Conservation (phyloP, 192 early-diverging fungal species). For the Chytriomyces sp. region DNA sequence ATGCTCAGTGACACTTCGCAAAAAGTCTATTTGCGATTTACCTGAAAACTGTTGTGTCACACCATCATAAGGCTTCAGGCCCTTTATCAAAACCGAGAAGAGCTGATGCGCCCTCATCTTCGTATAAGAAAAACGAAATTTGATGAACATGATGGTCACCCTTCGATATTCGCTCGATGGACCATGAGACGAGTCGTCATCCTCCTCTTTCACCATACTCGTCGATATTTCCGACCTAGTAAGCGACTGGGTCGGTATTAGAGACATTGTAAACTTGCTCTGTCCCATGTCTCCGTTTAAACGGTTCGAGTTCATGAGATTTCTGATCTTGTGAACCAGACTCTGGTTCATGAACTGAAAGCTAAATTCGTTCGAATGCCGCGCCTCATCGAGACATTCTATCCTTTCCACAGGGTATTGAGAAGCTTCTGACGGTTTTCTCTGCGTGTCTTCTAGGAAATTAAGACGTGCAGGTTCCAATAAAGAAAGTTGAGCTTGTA, state of each 20-base stretch:
- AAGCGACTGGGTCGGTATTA: no score
- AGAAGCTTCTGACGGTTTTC: constrained; percentile 2
- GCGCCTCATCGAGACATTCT: neutral
- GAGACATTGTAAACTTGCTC: neutral
- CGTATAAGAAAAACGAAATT: constrained; percentile 28
- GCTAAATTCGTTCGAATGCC: constrained; percentile 9
- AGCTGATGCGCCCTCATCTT: constrained; percentile 25
- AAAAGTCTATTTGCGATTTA: neutral
- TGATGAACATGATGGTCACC: constrained; percentile 36
- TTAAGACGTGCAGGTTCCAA: constrained; percentile 21
- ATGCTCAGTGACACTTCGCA: neutral
- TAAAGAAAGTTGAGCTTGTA: neutral
- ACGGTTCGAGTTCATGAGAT: constrained; percentile 21
- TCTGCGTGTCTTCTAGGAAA: neutral
- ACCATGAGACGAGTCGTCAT: neutral
- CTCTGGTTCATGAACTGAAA: constrained; percentile 37
- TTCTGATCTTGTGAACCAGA: constrained; percentile 32
- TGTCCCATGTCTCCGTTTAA: neutral
- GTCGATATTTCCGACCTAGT: neutral
- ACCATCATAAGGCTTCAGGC: constrained; percentile 21
- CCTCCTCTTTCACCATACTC: neutral
- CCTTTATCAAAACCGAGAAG: constrained; percentile 26
- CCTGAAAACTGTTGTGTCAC: constrained; percentile 38
- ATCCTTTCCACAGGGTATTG: neutral
- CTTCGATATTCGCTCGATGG: constrained; percentile 33